These are phyloP conservation scores for Beauveria sp. DNA, from an alignment of 2,329 filamentous ascomycete species.

Conservation along the genomic window DNA sequence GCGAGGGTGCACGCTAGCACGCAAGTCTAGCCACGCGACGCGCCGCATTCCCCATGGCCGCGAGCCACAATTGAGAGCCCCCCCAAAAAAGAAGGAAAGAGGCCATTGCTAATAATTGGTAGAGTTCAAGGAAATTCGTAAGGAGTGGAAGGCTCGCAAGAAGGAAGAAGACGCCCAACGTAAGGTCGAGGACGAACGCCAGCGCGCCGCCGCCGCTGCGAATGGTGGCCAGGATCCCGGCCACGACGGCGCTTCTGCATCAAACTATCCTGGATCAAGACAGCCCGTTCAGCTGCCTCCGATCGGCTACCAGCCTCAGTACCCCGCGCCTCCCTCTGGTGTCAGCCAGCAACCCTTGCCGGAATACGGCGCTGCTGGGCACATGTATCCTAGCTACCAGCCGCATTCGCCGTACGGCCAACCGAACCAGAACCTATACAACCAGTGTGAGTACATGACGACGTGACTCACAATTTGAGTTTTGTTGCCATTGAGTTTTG, in stretches of 20 bases:
- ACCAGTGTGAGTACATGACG: constrained; percentile 30
- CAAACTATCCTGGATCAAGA: constrained; percentile 46
- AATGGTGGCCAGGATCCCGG: constrained; percentile 13
- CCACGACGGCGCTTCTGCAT: constrained; percentile 20
- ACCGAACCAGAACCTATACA: constrained; percentile 45
- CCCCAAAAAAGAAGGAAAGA: not conserved
- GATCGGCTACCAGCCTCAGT: constrained; percentile 59
- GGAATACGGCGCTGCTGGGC: constrained; percentile 38
- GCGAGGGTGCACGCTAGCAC: constrained; percentile 18
- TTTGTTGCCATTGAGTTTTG: not conserved
- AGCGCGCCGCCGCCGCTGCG: constrained; percentile 32
- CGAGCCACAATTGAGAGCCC: not conserved
- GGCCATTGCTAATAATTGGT: constrained; percentile 20
- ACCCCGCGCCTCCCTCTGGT: constrained; percentile 46
- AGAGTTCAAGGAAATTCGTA: constrained; percentile 99
- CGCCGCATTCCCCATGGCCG: not conserved
- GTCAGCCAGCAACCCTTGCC: constrained; percentile 37
- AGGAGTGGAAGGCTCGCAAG: constrained; percentile 98
- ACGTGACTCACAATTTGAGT: not conserved
- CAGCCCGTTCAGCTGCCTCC: constrained; percentile 53
- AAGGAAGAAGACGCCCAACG: constrained; percentile 93
- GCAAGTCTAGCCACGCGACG: not conserved
- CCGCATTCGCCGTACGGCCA: constrained; percentile 44
- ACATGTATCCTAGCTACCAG: constrained; percentile 43
- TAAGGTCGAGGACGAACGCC: constrained; percentile 86